Conservation (phyloP, 106 monocot genomes). For the Hemerocallis citrina region DNA sequence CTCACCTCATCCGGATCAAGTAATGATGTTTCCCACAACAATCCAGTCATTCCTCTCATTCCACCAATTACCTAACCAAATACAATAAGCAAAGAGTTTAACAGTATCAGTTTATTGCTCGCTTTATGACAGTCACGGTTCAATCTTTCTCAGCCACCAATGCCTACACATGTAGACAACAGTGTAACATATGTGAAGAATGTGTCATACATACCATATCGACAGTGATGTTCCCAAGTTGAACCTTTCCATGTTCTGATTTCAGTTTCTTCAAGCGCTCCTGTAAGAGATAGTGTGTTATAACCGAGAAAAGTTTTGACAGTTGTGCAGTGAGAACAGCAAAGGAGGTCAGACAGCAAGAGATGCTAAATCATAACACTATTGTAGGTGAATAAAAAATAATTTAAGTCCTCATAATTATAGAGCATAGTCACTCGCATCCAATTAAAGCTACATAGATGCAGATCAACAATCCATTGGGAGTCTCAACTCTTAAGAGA, state of each 20-base stretch:
- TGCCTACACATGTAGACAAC: not conserved
- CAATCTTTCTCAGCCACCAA: not conserved
- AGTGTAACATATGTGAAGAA: not conserved
- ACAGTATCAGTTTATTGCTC: no score
- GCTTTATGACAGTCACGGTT: not conserved
- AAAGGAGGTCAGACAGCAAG: no score
- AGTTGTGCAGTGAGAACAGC: not conserved
- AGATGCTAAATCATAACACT: not conserved
- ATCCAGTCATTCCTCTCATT: slow-evolving; percentile 97
- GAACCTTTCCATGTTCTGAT: slow-evolving; percentile 79
- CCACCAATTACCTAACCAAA: slow-evolving; percentile 82
- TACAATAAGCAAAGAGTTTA: not conserved
- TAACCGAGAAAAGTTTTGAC: not conserved
- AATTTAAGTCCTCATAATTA: not conserved
- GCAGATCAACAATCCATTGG: not conserved
- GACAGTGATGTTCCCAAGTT: slow-evolving; percentile 87
- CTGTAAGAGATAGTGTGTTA: slow-evolving; percentile 17
- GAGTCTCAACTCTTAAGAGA: not conserved
- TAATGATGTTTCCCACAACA: slow-evolving; percentile 94
- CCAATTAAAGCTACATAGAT: not conserved
- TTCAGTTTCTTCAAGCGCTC: slow-evolving; percentile 93
- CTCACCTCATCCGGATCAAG: slow-evolving; percentile 95
- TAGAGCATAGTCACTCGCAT: not conserved
- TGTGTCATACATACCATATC: slow-evolving; percentile 62
- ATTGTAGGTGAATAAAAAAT: not conserved